Evolutionary conservation across 2,329 filamentous ascomycete genomes (phyloP), one percentile per base, ranked within the genome.

Genomic region (Botrytis elliptica): DNA sequence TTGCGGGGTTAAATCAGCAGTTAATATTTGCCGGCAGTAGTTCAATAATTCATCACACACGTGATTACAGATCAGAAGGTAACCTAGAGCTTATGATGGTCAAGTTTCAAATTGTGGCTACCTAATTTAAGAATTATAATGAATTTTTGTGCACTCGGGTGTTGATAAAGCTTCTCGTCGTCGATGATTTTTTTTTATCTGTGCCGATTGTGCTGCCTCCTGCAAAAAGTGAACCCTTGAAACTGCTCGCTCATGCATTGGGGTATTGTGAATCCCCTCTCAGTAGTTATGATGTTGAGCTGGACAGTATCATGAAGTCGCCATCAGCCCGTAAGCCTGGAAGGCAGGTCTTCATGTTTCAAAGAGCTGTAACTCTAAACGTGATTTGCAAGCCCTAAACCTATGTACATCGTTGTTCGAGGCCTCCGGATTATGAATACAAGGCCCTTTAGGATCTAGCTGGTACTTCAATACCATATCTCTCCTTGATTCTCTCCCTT

Each of bases 391-490:
- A 72, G 63, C 42, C 52, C 52, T 55, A 44, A 42, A 68, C 49
- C 52, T 74, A 74, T 74, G 49, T 74, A 74, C 72, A 74, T 71
- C 71, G 65, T 70, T 29, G 65, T 46, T 55, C 42, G 44, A 63
- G 33, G 65, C 57, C 60, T 66, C 67, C 70, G 62, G 59, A 74
- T 74, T 68, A 65, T 65, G n/a, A 59, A 65, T 55, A 42, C 36
- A 55, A 70, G n/a, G 71, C 71, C 68, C 74, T 36, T 52, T 76
- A 80, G 76, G 80, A 78, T 71, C 76, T 79, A 25, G 76, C 77
- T 38, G 80, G 79, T 25, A 93, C 89, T 77, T 93, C 90, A 77
- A 92, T 88, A 73, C 91, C 90, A 79, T 93, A 93, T 78, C 87
- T 88, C 81, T 90, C 88, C 84, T 91, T 89, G 81, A 93, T 86